A percentile compares a stretch with the other conserved stretches of the same genome.
phyloP scores from a whole-genome alignment of 768 basidiomycete genomes.

The Xerocomus potaroensis region DNA sequence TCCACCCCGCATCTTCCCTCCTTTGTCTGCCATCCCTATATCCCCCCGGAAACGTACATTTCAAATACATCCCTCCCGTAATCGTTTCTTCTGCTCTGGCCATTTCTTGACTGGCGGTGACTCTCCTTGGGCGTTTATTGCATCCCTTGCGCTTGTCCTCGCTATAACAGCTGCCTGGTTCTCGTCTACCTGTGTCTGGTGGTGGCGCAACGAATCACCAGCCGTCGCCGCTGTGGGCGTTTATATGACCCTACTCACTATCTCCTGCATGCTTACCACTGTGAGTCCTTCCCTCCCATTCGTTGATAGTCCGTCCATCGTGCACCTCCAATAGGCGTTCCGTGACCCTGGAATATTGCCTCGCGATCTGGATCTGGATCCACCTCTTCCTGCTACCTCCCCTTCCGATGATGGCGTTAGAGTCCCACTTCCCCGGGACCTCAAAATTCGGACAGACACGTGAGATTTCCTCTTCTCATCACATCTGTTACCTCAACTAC shows the following conservation, averaged over 20 bases:
- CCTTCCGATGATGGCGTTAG: slow-evolving; percentile 60
- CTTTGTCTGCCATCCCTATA: slow-evolving; percentile 33
- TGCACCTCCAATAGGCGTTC: slow-evolving; percentile 48
- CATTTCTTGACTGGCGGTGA: slow-evolving; percentile 82
- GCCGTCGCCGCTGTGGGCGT: slow-evolving; percentile 65
- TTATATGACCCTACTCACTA: slow-evolving; percentile 59
- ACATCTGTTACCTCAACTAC: neutral
- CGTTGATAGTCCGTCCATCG: neutral
- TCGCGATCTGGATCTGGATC: slow-evolving; percentile 79
- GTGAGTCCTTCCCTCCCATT: slow-evolving; percentile 38
- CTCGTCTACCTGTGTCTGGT: slow-evolving; percentile 82
- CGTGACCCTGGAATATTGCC: slow-evolving; percentile 88
- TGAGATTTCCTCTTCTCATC: slow-evolving; percentile 37
- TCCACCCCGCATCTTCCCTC: slow-evolving; percentile 29
- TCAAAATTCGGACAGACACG: slow-evolving; percentile 75
- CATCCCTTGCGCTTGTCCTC: slow-evolving; percentile 55
- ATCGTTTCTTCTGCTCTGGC: slow-evolving; percentile 72
- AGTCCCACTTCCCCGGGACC: slow-evolving; percentile 73
- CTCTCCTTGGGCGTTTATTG: slow-evolving; percentile 75
- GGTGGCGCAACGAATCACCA: slow-evolving; percentile 79
- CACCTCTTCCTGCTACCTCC: slow-evolving; percentile 63
- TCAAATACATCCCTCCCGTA: slow-evolving; percentile 64
- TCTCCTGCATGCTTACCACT: slow-evolving; percentile 74
- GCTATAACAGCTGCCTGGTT: slow-evolving; percentile 80
- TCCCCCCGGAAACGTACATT: slow-evolving; percentile 47